phyloP scores from a whole-genome alignment of 108 stramenopile genomes.

The Chaetoceros tenuissimus region DNA sequence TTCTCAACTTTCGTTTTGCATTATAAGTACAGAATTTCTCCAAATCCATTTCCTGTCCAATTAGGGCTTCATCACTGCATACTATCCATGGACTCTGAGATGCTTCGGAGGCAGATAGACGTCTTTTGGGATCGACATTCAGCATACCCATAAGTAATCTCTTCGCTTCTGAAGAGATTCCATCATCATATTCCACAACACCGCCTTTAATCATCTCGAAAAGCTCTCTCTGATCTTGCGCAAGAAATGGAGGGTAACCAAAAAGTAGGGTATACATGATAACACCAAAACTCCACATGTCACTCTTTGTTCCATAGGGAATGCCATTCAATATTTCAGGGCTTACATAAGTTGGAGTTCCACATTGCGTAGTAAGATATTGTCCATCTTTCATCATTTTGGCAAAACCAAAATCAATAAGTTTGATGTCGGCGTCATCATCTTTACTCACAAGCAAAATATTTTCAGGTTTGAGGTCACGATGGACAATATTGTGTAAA shows the following conservation, averaged over 20 bases:
- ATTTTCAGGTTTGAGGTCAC: conserved; percentile 90
- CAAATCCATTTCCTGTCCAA: conserved; percentile 16
- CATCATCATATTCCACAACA: conserved; percentile 1
- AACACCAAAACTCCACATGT: conserved; percentile 94
- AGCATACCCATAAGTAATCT: conserved; percentile 66
- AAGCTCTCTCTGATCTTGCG: conserved; percentile 89
- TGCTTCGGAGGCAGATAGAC: conserved; percentile 46
- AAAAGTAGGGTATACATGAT: conserved; percentile 89
- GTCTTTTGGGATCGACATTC: conserved; percentile 51
- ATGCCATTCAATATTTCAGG: conserved; percentile 85
- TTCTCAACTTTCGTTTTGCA: conserved; percentile 41
- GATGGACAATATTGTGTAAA: conserved; percentile 64
- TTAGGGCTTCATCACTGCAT: conserved; percentile 27
- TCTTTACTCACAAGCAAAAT: conserved; percentile 55
- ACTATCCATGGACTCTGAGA: conserved; percentile 61
- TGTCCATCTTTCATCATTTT: conserved; percentile 67
- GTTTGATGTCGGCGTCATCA: conserved; percentile 88
- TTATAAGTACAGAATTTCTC: conserved; percentile 39
- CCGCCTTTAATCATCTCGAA: conserved; percentile 8
- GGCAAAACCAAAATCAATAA: conserved; percentile 99
- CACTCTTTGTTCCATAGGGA: conserved; percentile 81
- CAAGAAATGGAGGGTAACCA: conserved; percentile 94
- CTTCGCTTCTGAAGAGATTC: conserved; percentile 50
- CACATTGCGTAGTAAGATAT: conserved; percentile 86
- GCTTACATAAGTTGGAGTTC: conserved; percentile 92